Base-by-base conservation (phyloP, 1,284 basidiomycete species). In the Lentinula novae-zelandiae region DNA sequence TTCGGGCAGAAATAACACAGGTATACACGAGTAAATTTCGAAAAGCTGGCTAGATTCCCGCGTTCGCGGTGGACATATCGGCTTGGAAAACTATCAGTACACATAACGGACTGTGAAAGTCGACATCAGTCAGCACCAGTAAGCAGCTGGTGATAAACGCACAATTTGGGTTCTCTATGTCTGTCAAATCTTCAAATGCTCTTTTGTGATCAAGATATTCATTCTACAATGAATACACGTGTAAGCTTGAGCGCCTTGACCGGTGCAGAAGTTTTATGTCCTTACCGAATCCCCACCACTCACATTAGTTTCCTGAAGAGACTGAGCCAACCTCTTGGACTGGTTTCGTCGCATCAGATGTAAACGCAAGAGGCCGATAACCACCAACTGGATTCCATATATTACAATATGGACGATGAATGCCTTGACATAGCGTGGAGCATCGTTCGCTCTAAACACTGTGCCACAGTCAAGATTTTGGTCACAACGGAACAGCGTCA, bases 141-240 rank as follows among this genome's bases (percentile, higher is more conserved):
- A 17, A 17, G 51, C 49, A n/a, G 27, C 27, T 27, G 27, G 27
- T 27, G n/a, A 13, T 20, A 15, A 33, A 71, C 74, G 66, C 67
- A 79, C 78, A 82, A 63, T 82, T 79, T 57, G 77, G 75, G 65
- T 82, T 82, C 64, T 82, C 77, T 58, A 67, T 67, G 63, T 82
- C 80, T 13, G 79, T 82, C 12, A 82, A 69, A 63, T 82, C 80
- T 60, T 78, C 77, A 61, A 82, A 82, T 1, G 80, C 80, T 60
- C 76, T 76, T 53, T 67, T 72, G 66, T 80, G 78, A 5, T 67
- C 66, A 53, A 79, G 69, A 34, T 75, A 67, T 62, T 77, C 76
- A 33, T 72, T 70, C 71, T 76, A 38, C 33, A 62, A 38, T 22
- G 39, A 6, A 36, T 5, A 38, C 31, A 42, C 22, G 57, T 34